Evolutionary conservation across 352 stramenopile genomes (phyloP).

Genomic region (Elongisporangium undulatum): DNA sequence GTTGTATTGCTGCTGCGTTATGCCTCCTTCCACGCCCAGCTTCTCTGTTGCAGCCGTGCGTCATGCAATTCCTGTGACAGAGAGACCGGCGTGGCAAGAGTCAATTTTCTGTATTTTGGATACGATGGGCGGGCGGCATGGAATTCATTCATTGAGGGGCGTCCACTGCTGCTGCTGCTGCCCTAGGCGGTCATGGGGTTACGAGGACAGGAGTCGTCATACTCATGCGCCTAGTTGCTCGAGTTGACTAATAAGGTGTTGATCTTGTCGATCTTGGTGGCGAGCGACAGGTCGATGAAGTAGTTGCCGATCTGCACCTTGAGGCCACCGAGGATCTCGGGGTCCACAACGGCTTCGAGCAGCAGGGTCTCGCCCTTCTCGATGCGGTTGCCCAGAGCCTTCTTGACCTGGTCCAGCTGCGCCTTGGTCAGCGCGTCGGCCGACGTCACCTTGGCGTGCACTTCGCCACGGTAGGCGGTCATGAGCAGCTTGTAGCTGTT

Average conservation of each 20-base stretch:
- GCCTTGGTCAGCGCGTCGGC: slow-evolving; percentile 91
- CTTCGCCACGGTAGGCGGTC: slow-evolving; percentile 93
- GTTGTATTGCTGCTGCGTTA: background rate
- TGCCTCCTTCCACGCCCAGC: background rate
- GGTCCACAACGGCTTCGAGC: slow-evolving; percentile 91
- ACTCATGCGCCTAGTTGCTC: slow-evolving; percentile 30
- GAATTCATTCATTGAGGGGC: background rate
- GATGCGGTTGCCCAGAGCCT: slow-evolving; percentile 86
- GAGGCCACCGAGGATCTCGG: slow-evolving; percentile 93
- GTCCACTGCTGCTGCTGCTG: background rate
- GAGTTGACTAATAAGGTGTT: slow-evolving; percentile 78
- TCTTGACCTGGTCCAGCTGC: slow-evolving; percentile 92
- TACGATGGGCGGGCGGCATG: background rate
- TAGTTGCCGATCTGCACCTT: slow-evolving; percentile 98
- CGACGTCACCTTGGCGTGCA: slow-evolving; percentile 96
- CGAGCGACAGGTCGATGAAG: slow-evolving; percentile 96
- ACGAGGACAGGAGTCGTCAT: background rate
- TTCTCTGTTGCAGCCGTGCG: background rate
- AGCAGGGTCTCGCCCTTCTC: slow-evolving; percentile 91
- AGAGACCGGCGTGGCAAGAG: background rate
- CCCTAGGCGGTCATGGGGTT: background rate
- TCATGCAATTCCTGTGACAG: background rate
- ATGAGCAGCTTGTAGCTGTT: slow-evolving; percentile 92
- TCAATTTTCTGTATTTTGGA: slow-evolving; percentile 1
- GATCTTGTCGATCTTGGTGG: slow-evolving; percentile 95